These are phyloP conservation scores for Daldinia loculata DNA, from an alignment of 495 filamentous ascomycete species.

Conservation along the genomic window DNA sequence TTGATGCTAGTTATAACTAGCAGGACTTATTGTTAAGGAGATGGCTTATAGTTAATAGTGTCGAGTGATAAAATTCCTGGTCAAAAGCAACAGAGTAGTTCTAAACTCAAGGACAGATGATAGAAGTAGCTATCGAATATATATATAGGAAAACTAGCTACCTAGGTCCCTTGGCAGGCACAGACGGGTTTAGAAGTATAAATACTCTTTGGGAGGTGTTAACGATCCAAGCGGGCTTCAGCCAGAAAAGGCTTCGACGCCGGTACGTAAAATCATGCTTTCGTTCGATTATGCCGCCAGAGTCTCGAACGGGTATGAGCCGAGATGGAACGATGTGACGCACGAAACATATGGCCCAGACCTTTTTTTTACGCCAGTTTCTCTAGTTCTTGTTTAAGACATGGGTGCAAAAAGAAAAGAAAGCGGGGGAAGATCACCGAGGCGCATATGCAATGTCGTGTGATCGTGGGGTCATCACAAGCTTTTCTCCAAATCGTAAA, in stretches of 20 bases:
- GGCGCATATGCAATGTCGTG: slow-evolving; percentile 44
- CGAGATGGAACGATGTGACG: slow-evolving; percentile 47
- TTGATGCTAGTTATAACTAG: too few species aligned
- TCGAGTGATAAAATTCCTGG: background rate
- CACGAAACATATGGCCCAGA: slow-evolving; percentile 15
- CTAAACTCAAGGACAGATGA: background rate
- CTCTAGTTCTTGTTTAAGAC: background rate
- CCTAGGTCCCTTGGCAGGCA: background rate
- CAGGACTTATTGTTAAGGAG: too few species aligned
- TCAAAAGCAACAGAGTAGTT: background rate
- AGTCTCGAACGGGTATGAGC: slow-evolving; percentile 37
- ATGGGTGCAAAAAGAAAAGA: background rate
- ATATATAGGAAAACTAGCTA: background rate
- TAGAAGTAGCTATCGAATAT: background rate
- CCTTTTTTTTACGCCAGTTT: background rate
- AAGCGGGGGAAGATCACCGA: slow-evolving; percentile 32
- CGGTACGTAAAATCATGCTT: background rate
- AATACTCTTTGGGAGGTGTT: background rate
- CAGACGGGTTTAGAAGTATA: background rate
- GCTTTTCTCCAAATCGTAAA: background rate
- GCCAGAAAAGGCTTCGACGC: background rate
- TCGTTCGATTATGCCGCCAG: slow-evolving; percentile 10
- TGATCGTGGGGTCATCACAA: slow-evolving; percentile 42
- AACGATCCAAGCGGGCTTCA: background rate
- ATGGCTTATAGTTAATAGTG: background rate